These are phyloP conservation scores for Paraleonurus japonicus DNA, from an alignment of 257 asterid species.

Conservation along the genomic window DNA sequence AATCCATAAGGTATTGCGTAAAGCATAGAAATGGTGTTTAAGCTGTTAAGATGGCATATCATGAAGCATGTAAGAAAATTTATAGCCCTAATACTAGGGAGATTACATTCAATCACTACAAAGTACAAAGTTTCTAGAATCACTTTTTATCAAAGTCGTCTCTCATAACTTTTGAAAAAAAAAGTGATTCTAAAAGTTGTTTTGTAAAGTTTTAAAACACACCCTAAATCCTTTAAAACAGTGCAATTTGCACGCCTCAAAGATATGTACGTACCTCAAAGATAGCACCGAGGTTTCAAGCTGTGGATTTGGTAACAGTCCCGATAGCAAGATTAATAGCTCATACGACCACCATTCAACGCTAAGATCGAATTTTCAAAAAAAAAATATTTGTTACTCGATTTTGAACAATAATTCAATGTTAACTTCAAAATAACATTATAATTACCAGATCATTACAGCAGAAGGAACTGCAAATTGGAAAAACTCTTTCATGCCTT, in stretches of 20 bases:
- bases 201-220: too few species aligned
- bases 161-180: background rate
- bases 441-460: slow-evolving; percentile 60
- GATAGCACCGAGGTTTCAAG: slow-evolving; percentile 88
- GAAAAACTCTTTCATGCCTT: slow-evolving; percentile 58
- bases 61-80: background rate
- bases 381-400: background rate
- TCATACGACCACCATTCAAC: slow-evolving; percentile 94
- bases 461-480: slow-evolving; percentile 65
- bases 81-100: background rate
- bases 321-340: slow-evolving; percentile 71
- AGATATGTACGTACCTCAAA: slow-evolving; percentile 50
- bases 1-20: slow-evolving; percentile 76
- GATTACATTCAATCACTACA: too few species aligned
- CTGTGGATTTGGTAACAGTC: slow-evolving; percentile 81
- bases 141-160: too few species aligned
- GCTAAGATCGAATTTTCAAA: slow-evolving; percentile 26
- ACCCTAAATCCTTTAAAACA: background rate
- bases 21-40: slow-evolving; percentile 54
- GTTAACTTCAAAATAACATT: background rate
- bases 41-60: slow-evolving; percentile 35
- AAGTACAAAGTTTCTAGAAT: too few species aligned
- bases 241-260: background rate
- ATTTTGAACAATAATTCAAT: background rate
- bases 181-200: too few species aligned